phyloP scores from a whole-genome alignment of 768 basidiomycete species.

The Rhodocollybia butyracea region DNA sequence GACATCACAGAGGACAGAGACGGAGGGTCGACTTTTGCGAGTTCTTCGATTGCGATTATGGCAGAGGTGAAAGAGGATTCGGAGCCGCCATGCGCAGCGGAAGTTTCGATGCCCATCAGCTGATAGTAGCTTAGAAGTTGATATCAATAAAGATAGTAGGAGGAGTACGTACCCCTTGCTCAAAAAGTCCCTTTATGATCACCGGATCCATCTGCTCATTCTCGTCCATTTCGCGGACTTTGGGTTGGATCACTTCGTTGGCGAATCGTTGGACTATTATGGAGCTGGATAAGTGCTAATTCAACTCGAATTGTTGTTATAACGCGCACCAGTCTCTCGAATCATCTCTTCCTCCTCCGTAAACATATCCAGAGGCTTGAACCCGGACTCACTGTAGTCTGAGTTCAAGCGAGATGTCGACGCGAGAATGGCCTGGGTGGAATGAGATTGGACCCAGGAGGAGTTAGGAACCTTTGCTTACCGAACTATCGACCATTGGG shows the following conservation, averaged over 20 bases:
- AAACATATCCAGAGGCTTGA: conserved; percentile 73
- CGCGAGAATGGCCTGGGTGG: conserved; percentile 1
- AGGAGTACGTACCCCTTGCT: conserved; percentile 84
- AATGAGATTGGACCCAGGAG: not conserved
- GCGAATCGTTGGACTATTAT: conserved; percentile 81
- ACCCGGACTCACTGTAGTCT: too few species aligned
- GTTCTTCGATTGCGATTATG: conserved; percentile 95
- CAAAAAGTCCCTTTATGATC: conserved; percentile 85
- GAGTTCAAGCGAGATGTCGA: not conserved
- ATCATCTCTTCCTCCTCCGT: conserved; percentile 96
- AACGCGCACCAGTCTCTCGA: conserved; percentile 74
- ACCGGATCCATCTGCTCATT: conserved; percentile 89
- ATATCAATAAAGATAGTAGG: not conserved
- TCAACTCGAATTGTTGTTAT: not conserved
- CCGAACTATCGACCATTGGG: too few species aligned
- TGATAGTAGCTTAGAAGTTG: conserved; percentile 24
- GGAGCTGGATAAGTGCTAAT: conserved; percentile 3
- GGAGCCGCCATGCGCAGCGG: conserved; percentile 77
- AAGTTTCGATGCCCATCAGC: conserved; percentile 98
- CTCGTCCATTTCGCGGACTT: conserved; percentile 97
- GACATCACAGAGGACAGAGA: conserved; percentile 95
- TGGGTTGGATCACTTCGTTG: conserved; percentile 83
- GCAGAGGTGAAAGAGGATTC: conserved; percentile 93
- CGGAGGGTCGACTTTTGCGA: conserved; percentile 95
- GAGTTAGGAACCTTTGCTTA: not conserved